These are phyloP conservation scores for Cordyceps fumosorosea DNA, from an alignment of 2,329 filamentous ascomycete species.

Conservation along the genomic window DNA sequence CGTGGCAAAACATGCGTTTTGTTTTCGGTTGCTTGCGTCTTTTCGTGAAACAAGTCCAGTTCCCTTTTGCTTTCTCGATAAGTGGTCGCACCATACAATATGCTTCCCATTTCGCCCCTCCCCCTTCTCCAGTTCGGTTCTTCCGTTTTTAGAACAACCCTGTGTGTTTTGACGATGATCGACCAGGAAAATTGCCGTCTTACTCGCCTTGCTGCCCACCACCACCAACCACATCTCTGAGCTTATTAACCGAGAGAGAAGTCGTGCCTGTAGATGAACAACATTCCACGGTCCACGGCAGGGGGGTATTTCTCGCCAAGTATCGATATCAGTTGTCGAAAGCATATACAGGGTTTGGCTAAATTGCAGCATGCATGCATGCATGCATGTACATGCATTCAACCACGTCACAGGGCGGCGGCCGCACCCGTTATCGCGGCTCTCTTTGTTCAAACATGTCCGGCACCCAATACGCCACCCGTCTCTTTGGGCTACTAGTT, in stretches of 20 bases:
- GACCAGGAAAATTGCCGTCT: background rate
- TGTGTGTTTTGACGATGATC: constrained; percentile 1
- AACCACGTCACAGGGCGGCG: constrained; percentile 4
- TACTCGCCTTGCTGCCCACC: background rate
- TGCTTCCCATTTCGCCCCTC: background rate
- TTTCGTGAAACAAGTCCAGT: no score
- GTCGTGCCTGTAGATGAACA: constrained; percentile 8
- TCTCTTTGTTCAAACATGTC: background rate
- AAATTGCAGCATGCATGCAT: background rate
- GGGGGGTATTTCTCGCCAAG: background rate
- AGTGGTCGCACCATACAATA: no score
- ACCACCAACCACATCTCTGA: background rate
- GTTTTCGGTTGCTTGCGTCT: no score
- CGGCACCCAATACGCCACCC: background rate
- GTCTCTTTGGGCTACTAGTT: background rate
- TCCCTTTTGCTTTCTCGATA: no score
- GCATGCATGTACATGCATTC: background rate
- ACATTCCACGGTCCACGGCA: background rate
- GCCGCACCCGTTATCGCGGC: background rate
- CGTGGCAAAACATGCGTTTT: no score
- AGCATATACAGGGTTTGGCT: background rate
- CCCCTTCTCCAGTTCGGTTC: background rate
- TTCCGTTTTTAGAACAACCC: background rate
- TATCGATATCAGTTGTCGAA: background rate
- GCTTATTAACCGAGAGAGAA: constrained; percentile 11